These are phyloP conservation scores for Boletus subparvulus DNA, from an alignment of 768 basidiomycete genomes.

Conservation along the genomic window DNA sequence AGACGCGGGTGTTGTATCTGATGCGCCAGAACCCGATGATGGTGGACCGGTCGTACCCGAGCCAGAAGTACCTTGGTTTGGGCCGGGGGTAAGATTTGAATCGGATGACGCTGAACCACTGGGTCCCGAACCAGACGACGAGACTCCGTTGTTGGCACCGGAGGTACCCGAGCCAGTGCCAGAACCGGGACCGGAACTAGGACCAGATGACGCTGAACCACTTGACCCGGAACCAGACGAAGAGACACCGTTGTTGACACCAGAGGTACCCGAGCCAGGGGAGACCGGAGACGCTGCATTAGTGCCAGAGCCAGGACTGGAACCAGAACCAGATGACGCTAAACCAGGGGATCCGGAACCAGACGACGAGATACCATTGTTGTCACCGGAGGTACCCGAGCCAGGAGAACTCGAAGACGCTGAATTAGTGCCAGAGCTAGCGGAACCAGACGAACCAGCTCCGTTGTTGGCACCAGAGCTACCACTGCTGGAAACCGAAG, in stretches of 20 bases:
- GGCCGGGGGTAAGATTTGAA: background rate
- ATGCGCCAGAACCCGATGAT: background rate
- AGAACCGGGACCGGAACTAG: background rate
- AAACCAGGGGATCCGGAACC: background rate
- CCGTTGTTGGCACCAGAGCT: background rate
- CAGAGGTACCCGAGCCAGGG: background rate
- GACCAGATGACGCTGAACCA: background rate
- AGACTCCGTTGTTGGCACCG: background rate
- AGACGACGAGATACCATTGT: background rate
- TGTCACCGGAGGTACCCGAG: background rate
- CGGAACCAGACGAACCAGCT: background rate
- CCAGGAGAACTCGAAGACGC: background rate
- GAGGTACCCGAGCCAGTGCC: background rate
- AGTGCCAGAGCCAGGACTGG: background rate
- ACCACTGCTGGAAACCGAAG: background rate
- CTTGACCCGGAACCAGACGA: background rate
- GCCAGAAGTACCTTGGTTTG: background rate
- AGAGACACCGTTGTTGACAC: background rate
- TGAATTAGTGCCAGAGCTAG: background rate
- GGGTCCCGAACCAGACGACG: background rate
- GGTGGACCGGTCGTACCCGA: background rate
- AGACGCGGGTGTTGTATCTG: background rate
- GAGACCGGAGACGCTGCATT: background rate
- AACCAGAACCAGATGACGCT: background rate
- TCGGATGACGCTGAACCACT: background rate